Base-by-base conservation (phyloP, 805 yeast genomes). In the Saccharomyces mikatae region DNA sequence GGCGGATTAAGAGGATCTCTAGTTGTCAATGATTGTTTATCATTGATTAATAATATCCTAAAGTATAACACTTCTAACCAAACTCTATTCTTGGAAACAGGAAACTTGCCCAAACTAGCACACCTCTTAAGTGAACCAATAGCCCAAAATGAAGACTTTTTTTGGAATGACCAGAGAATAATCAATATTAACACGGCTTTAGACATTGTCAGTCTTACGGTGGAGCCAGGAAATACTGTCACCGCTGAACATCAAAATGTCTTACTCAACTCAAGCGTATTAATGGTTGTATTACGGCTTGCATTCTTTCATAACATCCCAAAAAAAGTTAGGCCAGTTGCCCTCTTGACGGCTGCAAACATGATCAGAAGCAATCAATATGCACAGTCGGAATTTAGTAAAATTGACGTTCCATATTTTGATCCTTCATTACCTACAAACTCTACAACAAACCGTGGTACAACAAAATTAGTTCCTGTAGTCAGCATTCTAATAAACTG, bases 31-130 rank as follows among this genome's bases (percentile, higher is more conserved):
- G 98, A 94, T 70, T 88, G 96, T 68, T 73, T 95, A 52, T 80
- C 89, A 0, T 72, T 94, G 48, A 74, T 92, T 6, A 77, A 85
- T 17, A 87, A 85, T 62, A 75, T 94, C 47, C 71, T 94, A 50
- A 81, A 81, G 58, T 90, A 84, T 69, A 94, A 92, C 66, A 85
- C 92, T 0, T 84, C 96, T 2, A 95, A 94, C 69, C 99, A 94
- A 67, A 87, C 86, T 56, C 77, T 84, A 52, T 95, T 95, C 64
- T 69, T 91, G 36, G 98, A 92, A 67, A 84, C 97, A 1, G 87
- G 84, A 49, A 85, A 95, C 61, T 74, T 88, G 3, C 82, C 86
- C 2, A 78, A 82, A 57, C 72, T 90, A 48, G 84, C 86, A 0
- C 70, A 70, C 11, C 69, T 92, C 11, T 73, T 92, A 47, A 77